phyloP scores from a whole-genome alignment of 805 yeast species.

The Geotrichum ghanense region DNA sequence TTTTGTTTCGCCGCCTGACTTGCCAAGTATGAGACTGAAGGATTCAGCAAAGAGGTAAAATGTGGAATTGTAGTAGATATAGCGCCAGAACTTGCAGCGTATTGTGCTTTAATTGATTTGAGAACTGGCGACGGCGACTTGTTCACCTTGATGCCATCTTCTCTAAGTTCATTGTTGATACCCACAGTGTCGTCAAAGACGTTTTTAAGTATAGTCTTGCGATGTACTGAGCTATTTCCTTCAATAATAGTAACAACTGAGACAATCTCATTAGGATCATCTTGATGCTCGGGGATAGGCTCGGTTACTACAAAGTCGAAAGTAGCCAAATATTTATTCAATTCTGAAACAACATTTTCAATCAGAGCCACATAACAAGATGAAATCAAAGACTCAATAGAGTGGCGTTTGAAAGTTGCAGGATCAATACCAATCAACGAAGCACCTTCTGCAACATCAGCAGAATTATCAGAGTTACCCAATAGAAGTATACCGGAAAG shows the following conservation, averaged over 20 bases:
- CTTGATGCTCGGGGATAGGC: conserved; percentile 11
- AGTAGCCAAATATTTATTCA: conserved; percentile 24
- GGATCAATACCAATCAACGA: conserved; percentile 29
- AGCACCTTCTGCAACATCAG: conserved; percentile 31
- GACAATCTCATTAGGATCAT: conserved; percentile 20
- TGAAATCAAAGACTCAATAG: conserved; percentile 23
- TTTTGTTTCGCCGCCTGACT: conserved; percentile 2
- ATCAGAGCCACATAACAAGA: conserved; percentile 26
- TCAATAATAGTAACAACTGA: conserved; percentile 29
- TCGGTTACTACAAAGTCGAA: conserved; percentile 18
- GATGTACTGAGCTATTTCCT: conserved; percentile 16
- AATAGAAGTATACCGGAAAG: conserved; percentile 30
- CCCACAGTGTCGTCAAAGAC: conserved; percentile 28
- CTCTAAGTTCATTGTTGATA: conserved; percentile 27
- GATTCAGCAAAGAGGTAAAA: conserved; percentile 15
- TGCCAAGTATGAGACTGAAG: conserved; percentile 19
- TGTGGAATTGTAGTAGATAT: conserved; percentile 14
- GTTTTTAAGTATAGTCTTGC: conserved; percentile 18
- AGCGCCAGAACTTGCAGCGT: conserved; percentile 2
- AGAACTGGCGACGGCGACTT: conserved; percentile 18
- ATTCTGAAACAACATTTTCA: conserved; percentile 22
- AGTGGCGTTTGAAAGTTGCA: conserved; percentile 14
- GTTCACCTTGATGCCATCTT: conserved; percentile 26
- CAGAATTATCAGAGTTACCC: conserved; percentile 22
- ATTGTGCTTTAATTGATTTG: conserved; percentile 8